A percentile compares a stretch with the other conserved stretches of the same genome.
Evolutionary conservation across 352 stramenopile species (phyloP).

Genomic region (Globisporangium iwayamae): DNA sequence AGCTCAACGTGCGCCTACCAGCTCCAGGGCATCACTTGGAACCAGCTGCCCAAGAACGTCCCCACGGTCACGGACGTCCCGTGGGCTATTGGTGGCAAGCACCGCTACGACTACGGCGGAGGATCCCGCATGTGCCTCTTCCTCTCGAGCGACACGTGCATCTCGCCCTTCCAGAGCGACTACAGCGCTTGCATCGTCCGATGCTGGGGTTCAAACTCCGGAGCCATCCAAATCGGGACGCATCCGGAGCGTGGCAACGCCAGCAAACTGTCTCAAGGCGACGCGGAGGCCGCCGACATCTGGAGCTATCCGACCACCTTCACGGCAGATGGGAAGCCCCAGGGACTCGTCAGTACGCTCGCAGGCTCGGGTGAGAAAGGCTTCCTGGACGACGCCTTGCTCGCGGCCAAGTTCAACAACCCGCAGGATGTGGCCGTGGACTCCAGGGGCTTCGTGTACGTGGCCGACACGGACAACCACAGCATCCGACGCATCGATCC

Average conservation of each 20-base stretch:
- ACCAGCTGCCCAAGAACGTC: conserved; percentile 81
- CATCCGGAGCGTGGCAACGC: conserved; percentile 39
- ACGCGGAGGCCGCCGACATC: conserved; percentile 55
- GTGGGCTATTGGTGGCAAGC: conserved; percentile 86
- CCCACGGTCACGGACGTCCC: conserved; percentile 90
- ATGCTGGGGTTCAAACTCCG: conserved; percentile 87
- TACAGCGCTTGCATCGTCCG: conserved; percentile 87
- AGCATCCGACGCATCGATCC: conserved; percentile 83
- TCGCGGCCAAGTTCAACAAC: conserved; percentile 81
- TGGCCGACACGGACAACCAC: conserved; percentile 95
- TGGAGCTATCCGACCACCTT: conserved; percentile 51
- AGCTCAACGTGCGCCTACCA: conserved; percentile 83
- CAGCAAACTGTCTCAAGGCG: conserved; percentile 19
- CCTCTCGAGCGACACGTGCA: conserved; percentile 78
- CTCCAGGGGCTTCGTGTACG: conserved; percentile 90
- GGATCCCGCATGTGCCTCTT: conserved; percentile 88
- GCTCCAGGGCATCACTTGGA: conserved; percentile 88
- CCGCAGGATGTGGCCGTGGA: conserved; percentile 91
- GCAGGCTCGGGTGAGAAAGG: conserved; percentile 78
- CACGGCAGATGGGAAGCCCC: conserved; percentile 55
- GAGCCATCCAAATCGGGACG: conserved; percentile 22
- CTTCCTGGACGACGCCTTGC: conserved; percentile 66
- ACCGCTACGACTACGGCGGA: conserved; percentile 92
- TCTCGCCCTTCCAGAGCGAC: conserved; percentile 73
- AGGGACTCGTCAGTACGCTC: conserved; percentile 90